Evolutionary conservation across 768 basidiomycete genomes (phyloP), one percentile per base, ranked within the genome.

Genomic region (Pluteus cervinus): DNA sequence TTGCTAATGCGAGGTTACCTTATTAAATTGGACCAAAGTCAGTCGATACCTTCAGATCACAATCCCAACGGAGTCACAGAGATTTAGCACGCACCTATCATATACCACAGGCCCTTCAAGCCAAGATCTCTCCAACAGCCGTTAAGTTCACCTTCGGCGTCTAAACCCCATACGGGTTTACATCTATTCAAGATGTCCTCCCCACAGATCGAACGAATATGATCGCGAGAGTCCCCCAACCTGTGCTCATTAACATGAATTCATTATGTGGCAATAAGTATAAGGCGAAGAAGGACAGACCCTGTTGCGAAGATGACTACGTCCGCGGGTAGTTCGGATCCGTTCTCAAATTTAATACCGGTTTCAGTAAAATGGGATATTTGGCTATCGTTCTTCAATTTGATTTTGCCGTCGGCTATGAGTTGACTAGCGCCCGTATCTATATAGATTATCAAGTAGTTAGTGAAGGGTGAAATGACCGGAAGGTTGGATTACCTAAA

Each of bases 381-480:
- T 21, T 53, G 52, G 24, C 60, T 54, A 28, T 75, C 75, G 52
- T 67, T 75, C 59, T 81, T 81, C 40, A 83, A 54, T 53, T 79
- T 79, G 62, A 83, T 80, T 51, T 79, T 75, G 12, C 79, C 77
- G 40, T 79, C 75, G 20, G 67, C 65, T 43, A 82, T 73, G 39
- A 74, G 56, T 51, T 75, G 65, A 41, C 69, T 71, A 2, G 70
- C 71, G 14, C 77, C 77, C 25, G 69, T 66, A 42, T 76, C 74
- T 75, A 44, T 11, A 15, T 33, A 28, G 14, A 24, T 38, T 25
- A 44, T 38, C 40, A 18, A 44, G 33, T 20, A 12, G 4, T 30
- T 39, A 17, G 21, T n/a, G 14, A 15, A 23, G 9, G 20, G 2
- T 32, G 0, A 21, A 7, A 23, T 18, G 7, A 24, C 15, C 2